Conservation (phyloP, 192 early-diverging fungal genomes). For the Coemansia javaensis region DNA sequence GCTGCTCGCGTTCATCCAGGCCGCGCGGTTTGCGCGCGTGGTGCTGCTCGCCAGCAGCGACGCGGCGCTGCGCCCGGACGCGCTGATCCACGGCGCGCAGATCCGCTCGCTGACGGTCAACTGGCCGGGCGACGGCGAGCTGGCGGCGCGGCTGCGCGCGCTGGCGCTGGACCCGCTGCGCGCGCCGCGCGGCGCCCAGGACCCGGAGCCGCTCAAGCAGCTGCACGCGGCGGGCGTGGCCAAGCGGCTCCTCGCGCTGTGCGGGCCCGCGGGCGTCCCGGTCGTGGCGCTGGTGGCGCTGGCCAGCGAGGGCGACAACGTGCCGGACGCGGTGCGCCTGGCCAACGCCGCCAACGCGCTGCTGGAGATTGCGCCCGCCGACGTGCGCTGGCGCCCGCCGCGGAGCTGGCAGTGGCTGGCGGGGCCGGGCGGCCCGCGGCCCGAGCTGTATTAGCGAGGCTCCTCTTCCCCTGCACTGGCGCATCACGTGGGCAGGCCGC, state of each 20-base stretch:
- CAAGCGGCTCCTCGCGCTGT: slow-evolving; percentile 48
- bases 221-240: slow-evolving; percentile 61
- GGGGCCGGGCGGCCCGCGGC: slow-evolving; percentile 17
- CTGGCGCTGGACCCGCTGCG: slow-evolving; percentile 22
- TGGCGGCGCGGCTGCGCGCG: slow-evolving; percentile 16
- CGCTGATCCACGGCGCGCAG: slow-evolving; percentile 53
- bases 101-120: slow-evolving; percentile 51
- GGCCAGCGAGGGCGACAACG: slow-evolving; percentile 73
- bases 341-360: slow-evolving; percentile 50
- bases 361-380: slow-evolving; percentile 13
- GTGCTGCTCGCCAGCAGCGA: slow-evolving; percentile 65
- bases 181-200: background rate
- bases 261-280: slow-evolving; percentile 37
- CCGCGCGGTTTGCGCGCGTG: slow-evolving; percentile 52
- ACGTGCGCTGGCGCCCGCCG: slow-evolving; percentile 26
- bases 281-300: slow-evolving; percentile 54
- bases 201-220: slow-evolving; percentile 36
- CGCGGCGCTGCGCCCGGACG: slow-evolving; percentile 59
- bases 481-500: too few species aligned
- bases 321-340: slow-evolving; percentile 59
- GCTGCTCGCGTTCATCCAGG: slow-evolving; percentile 54
- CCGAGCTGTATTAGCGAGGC: slow-evolving; percentile 28
- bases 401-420: slow-evolving; percentile 44
- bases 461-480: too few species aligned
- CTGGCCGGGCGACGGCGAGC: slow-evolving; percentile 33